Evolutionary conservation across 306 rosid genomes (phyloP), one percentile per base, ranked within the genome.

Genomic region (Sphenostylis stenocarpa): DNA sequence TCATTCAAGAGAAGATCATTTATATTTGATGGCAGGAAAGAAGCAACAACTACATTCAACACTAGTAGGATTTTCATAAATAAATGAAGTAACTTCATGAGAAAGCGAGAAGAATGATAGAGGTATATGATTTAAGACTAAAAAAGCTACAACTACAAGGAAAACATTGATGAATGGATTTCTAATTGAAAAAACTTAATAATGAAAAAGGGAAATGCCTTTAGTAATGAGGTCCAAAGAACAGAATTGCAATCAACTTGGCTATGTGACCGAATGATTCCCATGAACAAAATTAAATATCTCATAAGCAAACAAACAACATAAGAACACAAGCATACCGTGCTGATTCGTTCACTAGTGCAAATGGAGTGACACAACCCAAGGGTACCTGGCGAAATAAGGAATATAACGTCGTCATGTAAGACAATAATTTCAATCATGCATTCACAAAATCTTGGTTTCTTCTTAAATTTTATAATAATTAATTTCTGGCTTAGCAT

Each of bases 341-440:
- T 36, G 97, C 96, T 72, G 99, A 89, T 84, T 91, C 91, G 82
- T 96, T 92, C 77, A 91, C 86, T 78, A 96, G 72, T 5, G 97
- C 95, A 85, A 96, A 88, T 7, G 99, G 99, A 72, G 97, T 96
- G 69, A 96, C 97, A 49, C 89, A 88, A 61, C 99, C 97, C 85
- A 89, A 56, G 36, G 99, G 84, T 63, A 96, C 97, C 99, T 93
- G 34, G 75, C 66, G 72, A 47, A 53, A 67, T 26, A 69, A 63
- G 41, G 76, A 77, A 70, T 61, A 71, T 45, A 83, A 77, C 70
- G 45, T 13, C 62, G 65, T 75, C 44, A 84, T 70, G 56, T 44
- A 19, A 58, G 77, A 48, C 21, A 64, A 66, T 29, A 43, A 81
- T 57, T 77, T 55, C 79, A 83, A 56, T 73, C 20, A 48, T 49